These are phyloP conservation scores for Sporothrix euskadiensis DNA, from an alignment of 2,329 filamentous ascomycete genomes.

Conservation along the genomic window DNA sequence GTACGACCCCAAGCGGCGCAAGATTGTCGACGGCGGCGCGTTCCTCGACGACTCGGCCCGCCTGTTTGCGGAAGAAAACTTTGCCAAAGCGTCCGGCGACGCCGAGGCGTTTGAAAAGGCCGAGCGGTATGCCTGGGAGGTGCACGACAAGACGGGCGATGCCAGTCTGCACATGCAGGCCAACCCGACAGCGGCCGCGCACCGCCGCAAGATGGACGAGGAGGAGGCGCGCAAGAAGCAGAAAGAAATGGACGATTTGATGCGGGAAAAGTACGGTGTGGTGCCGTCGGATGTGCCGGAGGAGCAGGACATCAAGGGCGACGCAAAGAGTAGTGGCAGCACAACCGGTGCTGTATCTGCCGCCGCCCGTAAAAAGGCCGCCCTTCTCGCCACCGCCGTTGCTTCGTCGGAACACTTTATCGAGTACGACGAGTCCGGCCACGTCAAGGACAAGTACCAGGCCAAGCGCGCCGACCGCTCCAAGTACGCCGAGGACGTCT, in stretches of 20 bases:
- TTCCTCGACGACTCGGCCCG: slow-evolving; percentile 77
- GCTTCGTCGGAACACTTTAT: slow-evolving; percentile 83
- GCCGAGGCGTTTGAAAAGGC: slow-evolving; percentile 90
- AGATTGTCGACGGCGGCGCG: slow-evolving; percentile 83
- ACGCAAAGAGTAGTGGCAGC: not conserved
- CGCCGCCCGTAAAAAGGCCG: not conserved
- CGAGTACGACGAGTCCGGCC: slow-evolving; percentile 89
- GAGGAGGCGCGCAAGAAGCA: slow-evolving; percentile 71
- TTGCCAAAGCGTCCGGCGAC: slow-evolving; percentile 84
- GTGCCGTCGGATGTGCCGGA: slow-evolving; percentile 32
- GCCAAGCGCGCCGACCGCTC: slow-evolving; percentile 74
- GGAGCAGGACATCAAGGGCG: not conserved
- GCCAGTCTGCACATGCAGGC: slow-evolving; percentile 88
- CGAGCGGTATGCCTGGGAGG: slow-evolving; percentile 91
- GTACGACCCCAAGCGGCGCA: slow-evolving; percentile 94
- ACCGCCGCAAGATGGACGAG: slow-evolving; percentile 75
- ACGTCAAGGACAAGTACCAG: slow-evolving; percentile 83
- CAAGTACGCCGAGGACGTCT: slow-evolving; percentile 87
- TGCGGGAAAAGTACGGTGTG: slow-evolving; percentile 80
- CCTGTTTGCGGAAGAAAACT: slow-evolving; percentile 89
- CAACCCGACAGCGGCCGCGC: slow-evolving; percentile 90
- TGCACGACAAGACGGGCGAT: slow-evolving; percentile 77
- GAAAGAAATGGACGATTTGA: slow-evolving; percentile 64
- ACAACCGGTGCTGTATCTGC: no score
- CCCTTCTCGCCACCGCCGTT: slow-evolving; percentile 65